Conservation (phyloP, 73 alveolate species). For the Blepharisma stoltei region DNA sequence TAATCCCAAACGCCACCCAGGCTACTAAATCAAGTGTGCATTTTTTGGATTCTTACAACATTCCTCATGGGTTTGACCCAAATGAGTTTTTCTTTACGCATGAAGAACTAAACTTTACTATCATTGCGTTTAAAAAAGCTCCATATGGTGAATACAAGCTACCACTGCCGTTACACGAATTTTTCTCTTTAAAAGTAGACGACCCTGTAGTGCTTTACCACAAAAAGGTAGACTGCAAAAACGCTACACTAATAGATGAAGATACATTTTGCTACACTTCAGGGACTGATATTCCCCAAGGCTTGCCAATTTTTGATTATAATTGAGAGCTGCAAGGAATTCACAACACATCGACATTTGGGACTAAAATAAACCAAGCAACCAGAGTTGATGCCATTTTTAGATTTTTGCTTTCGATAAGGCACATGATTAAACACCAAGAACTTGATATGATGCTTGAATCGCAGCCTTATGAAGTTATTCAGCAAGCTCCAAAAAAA, state of each 20-base stretch:
- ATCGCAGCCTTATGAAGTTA: not conserved
- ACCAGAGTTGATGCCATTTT: not conserved
- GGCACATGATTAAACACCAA: not conserved
- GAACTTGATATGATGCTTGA: conserved; percentile 9
- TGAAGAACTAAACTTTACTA: not conserved
- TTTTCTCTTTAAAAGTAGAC: not conserved
- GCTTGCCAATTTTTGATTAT: not conserved
- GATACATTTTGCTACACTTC: not conserved
- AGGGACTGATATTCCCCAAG: conserved; percentile 7
- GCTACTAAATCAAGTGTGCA: not conserved
- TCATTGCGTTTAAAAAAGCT: not conserved
- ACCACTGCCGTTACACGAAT: not conserved
- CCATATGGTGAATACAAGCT: not conserved
- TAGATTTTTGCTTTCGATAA: not conserved
- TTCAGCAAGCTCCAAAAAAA: not conserved
- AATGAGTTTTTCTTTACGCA: not conserved
- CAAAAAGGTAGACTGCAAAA: not conserved
- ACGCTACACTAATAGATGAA: not conserved
- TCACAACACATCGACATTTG: not conserved
- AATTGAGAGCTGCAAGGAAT: conserved; percentile 6
- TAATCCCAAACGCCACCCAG: not conserved
- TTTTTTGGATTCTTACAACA: not conserved
- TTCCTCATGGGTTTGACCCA: not conserved
- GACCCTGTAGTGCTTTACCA: not conserved
- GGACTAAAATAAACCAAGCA: not conserved